phyloP scores from a whole-genome alignment of 441 rosid genomes.

The Metrosideros polymorpha region DNA sequence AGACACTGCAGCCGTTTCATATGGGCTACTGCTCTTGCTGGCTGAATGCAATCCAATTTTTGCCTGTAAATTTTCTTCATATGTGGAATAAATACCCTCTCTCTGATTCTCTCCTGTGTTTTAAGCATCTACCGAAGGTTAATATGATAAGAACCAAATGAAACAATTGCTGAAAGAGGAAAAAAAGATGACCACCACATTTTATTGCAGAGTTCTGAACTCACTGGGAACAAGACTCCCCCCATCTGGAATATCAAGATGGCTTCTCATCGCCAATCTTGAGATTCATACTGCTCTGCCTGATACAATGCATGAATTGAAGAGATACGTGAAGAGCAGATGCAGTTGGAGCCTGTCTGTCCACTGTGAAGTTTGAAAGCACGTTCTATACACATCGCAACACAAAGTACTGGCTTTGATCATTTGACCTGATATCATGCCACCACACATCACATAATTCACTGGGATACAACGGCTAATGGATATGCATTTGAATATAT shows the following conservation, averaged over 20 bases:
- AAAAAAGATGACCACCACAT: not conserved
- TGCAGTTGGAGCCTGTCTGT: not conserved
- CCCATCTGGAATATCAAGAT: not conserved
- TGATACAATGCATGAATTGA: not conserved
- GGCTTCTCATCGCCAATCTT: not conserved
- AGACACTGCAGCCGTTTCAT: not conserved
- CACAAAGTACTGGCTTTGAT: too few species aligned
- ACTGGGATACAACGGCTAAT: not conserved
- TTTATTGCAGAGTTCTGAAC: not conserved
- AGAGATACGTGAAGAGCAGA: not conserved
- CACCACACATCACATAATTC: too few species aligned
- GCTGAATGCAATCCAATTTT: not conserved
- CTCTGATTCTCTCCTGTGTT: not conserved
- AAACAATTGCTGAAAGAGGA: not conserved
- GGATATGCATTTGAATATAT: not conserved
- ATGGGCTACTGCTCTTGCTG: not conserved
- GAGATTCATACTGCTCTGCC: not conserved
- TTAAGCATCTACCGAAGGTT: not conserved
- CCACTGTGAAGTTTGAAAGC: too few species aligned
- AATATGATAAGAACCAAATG: not conserved
- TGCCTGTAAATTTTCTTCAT: not conserved
- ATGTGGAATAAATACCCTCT: not conserved
- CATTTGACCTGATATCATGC: too few species aligned
- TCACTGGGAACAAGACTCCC: not conserved
- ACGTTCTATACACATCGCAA: too few species aligned